Percentiles rank a stretch among this genome's conserved stretches.
Evolutionary conservation across 805 yeast genomes (phyloP).

Genomic region (Cyberlindnera saturnus): DNA sequence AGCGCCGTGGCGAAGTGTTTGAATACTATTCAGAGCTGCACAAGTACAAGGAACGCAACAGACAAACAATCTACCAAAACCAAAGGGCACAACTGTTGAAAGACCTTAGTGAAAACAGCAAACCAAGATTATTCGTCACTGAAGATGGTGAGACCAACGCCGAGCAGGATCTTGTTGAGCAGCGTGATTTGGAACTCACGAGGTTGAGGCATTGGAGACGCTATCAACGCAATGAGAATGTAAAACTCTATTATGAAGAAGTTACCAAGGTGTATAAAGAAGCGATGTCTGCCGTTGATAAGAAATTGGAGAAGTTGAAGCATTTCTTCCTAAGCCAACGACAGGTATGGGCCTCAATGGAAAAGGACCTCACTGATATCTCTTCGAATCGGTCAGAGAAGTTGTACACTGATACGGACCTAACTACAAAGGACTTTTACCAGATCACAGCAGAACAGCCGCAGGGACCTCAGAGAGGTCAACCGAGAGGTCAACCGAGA

Average conservation of each 20-base stretch:
- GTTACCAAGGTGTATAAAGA: constrained; percentile 22
- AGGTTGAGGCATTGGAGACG: constrained; percentile 21
- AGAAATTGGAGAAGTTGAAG: constrained; percentile 28
- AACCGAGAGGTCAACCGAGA: neutral
- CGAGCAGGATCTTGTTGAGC: constrained; percentile 28
- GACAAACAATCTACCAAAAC: constrained; percentile 6
- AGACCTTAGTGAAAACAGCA: neutral
- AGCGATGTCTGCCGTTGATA: constrained; percentile 22
- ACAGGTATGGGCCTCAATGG: constrained; percentile 19
- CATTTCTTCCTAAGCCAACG: constrained; percentile 27
- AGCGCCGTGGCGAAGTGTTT: constrained; percentile 22
- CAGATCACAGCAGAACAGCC: constrained; percentile 4
- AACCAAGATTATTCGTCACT: neutral
- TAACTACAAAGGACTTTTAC: constrained; percentile 28
- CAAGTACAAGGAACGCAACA: constrained; percentile 13
- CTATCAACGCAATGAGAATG: constrained; percentile 22
- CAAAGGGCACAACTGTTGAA: constrained; percentile 3
- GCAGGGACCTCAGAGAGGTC: neutral
- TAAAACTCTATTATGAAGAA: constrained; percentile 22
- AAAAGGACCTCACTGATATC: constrained; percentile 24
- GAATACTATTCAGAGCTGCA: constrained; percentile 15
- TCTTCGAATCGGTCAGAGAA: constrained; percentile 25
- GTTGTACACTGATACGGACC: constrained; percentile 18
- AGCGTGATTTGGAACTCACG: constrained; percentile 27
- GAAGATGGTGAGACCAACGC: constrained; percentile 4